Conservation (phyloP, 805 yeast species). For the Teunomyces gatunensis region DNA sequence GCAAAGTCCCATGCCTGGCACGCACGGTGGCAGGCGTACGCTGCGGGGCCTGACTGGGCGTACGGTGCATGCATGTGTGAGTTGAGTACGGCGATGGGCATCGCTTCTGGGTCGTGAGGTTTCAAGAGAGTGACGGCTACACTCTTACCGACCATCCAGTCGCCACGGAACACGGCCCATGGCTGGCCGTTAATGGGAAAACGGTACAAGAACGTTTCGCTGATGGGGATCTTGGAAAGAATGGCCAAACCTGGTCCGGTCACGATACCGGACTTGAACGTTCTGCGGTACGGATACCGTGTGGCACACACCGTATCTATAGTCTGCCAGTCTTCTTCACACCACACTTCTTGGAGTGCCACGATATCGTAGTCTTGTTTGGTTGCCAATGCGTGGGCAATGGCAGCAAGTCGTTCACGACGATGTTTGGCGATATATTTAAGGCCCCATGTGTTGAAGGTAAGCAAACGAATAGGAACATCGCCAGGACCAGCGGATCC, state of each 20-base stretch:
- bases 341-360: constrained; percentile 96
- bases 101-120: constrained; percentile 45
- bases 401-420: constrained; percentile 61
- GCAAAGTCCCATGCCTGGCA: constrained; percentile 97
- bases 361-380: constrained; percentile 64
- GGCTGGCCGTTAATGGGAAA: constrained; percentile 95
- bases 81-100: constrained; percentile 75
- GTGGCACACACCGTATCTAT: constrained; percentile 45
- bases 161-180: constrained; percentile 90
- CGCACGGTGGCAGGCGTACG: constrained; percentile 85
- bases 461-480: constrained; percentile 47
- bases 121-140: constrained; percentile 67
- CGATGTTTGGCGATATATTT: constrained; percentile 78
- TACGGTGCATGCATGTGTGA: constrained; percentile 99
- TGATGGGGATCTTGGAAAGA: constrained; percentile 80
- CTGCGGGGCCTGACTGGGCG: constrained; percentile 76
- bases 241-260: constrained; percentile 93
- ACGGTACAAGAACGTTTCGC: constrained; percentile 70
- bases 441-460: constrained; percentile 87
- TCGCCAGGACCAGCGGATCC: background rate
- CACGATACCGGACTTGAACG: constrained; percentile 78
- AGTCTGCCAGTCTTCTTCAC: constrained; percentile 75
- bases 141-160: constrained; percentile 95
- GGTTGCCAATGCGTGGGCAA: constrained; percentile 61
- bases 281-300: constrained; percentile 61